These are phyloP conservation scores for Malassezia equina DNA, from an alignment of 1,284 basidiomycete genomes.

Conservation along the genomic window DNA sequence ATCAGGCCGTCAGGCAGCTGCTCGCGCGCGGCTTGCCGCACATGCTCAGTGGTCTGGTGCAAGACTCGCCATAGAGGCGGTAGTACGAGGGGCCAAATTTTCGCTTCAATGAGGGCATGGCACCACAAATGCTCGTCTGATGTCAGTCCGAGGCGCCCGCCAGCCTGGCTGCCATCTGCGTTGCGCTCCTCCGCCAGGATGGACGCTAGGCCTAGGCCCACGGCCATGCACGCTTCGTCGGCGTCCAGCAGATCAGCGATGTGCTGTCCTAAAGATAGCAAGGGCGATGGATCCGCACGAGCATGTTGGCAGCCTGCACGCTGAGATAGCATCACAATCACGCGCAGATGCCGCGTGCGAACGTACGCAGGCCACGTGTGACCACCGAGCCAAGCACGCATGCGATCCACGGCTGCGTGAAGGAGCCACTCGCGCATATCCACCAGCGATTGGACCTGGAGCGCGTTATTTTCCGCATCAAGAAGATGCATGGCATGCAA, in stretches of 20 bases:
- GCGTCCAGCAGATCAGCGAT: background rate
- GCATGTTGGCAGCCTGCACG: background rate
- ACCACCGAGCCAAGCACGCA: background rate
- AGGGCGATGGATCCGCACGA: background rate
- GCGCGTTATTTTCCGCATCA: background rate
- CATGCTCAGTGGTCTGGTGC: background rate
- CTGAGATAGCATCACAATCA: slow-evolving; percentile 3
- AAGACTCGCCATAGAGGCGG: background rate
- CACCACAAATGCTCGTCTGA: slow-evolving; percentile 29
- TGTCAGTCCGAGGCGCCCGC: slow-evolving; percentile 22
- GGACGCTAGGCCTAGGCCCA: slow-evolving; percentile 4
- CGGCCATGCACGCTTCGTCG: background rate
- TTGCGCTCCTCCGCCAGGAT: slow-evolving; percentile 1
- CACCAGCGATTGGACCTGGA: background rate
- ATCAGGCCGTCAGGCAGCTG: background rate
- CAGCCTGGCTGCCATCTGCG: background rate
- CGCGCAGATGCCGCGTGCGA: background rate
- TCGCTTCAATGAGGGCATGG: slow-evolving; percentile 25
- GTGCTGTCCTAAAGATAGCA: background rate
- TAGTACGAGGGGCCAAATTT: background rate
- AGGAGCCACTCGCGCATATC: slow-evolving; percentile 16
- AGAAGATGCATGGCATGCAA: background rate
- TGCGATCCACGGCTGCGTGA: background rate
- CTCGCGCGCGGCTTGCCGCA: background rate
- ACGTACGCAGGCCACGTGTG: slow-evolving; percentile 1